Percentiles rank a stretch among this genome's conserved stretches.
Conservation (phyloP, 441 rosid species). For the Omphalea diandra region DNA sequence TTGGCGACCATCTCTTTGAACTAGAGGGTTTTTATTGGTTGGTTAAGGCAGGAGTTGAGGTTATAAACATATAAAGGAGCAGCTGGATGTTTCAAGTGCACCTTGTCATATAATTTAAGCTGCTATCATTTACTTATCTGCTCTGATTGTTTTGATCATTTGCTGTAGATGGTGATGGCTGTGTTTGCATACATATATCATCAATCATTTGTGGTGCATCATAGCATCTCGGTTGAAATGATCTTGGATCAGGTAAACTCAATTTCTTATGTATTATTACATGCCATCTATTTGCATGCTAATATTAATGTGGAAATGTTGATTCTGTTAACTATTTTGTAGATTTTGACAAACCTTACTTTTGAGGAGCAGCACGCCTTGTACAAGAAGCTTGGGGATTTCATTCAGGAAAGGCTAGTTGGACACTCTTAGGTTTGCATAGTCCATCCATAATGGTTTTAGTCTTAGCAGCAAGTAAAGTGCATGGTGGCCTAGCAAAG, state of each 20-base stretch:
- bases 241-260: conserved; percentile 65
- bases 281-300: not conserved
- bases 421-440: conserved; percentile 26
- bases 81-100: not conserved
- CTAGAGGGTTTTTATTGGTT: not conserved
- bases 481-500: conserved; percentile 11
- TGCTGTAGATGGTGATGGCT: conserved; percentile 90
- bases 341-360: conserved; percentile 64
- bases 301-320: not conserved
- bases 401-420: conserved; percentile 49
- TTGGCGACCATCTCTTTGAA: not conserved
- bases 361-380: conserved; percentile 75
- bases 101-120: not conserved
- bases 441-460: not conserved
- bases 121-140: not conserved
- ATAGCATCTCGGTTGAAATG: conserved; percentile 59
- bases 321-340: too few relatives aligned
- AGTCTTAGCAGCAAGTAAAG: not conserved
- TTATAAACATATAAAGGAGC: not conserved
- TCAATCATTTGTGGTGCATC: conserved; percentile 67
- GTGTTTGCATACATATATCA: conserved; percentile 91
- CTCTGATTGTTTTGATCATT: not conserved
- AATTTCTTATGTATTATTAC: not conserved
- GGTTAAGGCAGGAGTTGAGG: not conserved
- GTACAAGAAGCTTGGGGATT: conserved; percentile 56